Base-by-base conservation (phyloP, 345 rosid species). In the Salix udensis region DNA sequence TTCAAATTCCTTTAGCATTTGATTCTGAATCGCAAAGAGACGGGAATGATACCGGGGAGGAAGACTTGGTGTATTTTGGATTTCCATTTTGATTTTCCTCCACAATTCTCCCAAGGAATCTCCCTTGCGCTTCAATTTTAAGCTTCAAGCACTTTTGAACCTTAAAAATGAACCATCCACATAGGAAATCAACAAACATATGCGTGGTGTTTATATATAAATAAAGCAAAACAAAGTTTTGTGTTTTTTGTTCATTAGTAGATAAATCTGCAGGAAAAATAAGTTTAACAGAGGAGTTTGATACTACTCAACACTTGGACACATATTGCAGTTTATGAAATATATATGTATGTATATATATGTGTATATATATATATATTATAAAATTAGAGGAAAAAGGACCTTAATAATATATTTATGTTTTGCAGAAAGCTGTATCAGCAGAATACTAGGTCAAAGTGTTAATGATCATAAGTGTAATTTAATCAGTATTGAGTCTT, bases 91-190 rank as follows among this genome's bases (percentile, higher is more conserved):
- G 78, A 6, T 78, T 78, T 52, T 82, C 87, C 2, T 82, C 85
- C 21, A 76, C 72, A 24, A 83, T 67, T 81, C 87, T 85, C 44
- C 84, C 88, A 0, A 87, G 77, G 85, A 78, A 91, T 80, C 88
- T 86, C 65, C 48, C 73, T 72, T 91, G 96, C 3, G 93, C 88
- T 81, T 89, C 89, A 5, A 86, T 79, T 77, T 88, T 91, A 12
- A 73, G 79, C 86, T 82, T 89, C 79, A 91, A 74, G 67, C 82
- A 86, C 80, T 81, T 81, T 64, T 84, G 90, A 39, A 85, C 88
- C 95, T 85, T 72, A 16, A 62, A 40, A 19, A 28, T 7, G 28
- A 55, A 60, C 4, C 37, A 65, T 16, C 13, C 28, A 73, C 50
- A 21, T 52, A 60, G 23, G 21, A 68, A 21, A 30, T 46, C 15